These are phyloP conservation scores for Diaporthe sp. DNA, from an alignment of 2,329 filamentous ascomycete genomes.

Conservation along the genomic window DNA sequence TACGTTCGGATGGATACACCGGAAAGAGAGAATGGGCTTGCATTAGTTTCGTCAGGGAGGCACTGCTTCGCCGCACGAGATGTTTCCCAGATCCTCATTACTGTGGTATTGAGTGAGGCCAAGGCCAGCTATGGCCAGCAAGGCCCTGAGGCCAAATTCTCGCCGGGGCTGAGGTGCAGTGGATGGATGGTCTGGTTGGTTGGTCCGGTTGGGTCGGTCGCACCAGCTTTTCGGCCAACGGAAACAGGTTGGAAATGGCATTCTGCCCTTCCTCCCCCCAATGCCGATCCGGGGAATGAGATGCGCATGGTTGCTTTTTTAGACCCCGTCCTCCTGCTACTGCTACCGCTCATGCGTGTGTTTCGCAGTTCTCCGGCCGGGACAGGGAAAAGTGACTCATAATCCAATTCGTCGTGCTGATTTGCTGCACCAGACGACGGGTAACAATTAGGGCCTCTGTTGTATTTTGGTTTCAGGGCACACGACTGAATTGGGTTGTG, in stretches of 20 bases:
- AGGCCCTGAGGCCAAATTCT: slow-evolving; percentile 18
- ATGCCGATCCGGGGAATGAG: slow-evolving; percentile 29
- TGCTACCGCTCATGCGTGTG: not conserved
- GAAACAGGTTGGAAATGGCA: slow-evolving; percentile 4
- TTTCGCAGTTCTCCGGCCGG: slow-evolving; percentile 2
- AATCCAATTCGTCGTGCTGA: slow-evolving; percentile 15
- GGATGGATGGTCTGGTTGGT: not conserved
- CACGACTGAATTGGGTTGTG: slow-evolving; percentile 16
- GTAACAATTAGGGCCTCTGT: not conserved
- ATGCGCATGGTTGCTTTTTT: slow-evolving; percentile 17
- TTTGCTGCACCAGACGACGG: slow-evolving; percentile 20
- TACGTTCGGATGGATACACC: not conserved
- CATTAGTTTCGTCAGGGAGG: slow-evolving; percentile 12
- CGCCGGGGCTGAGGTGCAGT: not conserved
- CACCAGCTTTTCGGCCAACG: slow-evolving; percentile 1
- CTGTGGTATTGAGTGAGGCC: not conserved
- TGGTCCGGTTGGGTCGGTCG: not conserved
- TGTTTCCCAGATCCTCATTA: not conserved
- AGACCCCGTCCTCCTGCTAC: not conserved
- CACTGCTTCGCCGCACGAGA: not conserved
- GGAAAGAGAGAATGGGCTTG: not conserved
- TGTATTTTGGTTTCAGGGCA: slow-evolving; percentile 20
- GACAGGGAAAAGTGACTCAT: slow-evolving; percentile 39
- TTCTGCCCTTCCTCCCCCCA: not conserved
- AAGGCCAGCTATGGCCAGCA: not conserved